Conservation (phyloP, 345 rosid genomes). For the Aethionema arabicum region DNA sequence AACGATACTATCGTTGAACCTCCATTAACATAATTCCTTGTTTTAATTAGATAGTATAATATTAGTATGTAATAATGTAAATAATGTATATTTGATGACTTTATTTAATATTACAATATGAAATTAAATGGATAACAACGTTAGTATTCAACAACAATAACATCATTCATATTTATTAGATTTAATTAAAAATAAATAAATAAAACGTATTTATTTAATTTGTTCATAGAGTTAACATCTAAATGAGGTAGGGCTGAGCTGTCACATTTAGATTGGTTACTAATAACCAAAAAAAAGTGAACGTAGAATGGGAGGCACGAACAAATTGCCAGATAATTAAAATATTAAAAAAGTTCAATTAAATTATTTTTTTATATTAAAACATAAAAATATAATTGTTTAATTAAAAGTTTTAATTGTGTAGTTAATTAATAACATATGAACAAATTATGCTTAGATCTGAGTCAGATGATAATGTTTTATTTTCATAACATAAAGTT, state of each 20-base stretch:
- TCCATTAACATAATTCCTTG: no score
- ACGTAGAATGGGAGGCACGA: constrained; percentile 54
- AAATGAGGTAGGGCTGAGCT: constrained; percentile 42
- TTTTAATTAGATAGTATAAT: no score
- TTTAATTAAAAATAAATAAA: constrained; percentile 1
- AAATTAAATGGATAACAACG: constrained; percentile 1
- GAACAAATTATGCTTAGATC: constrained; percentile 40
- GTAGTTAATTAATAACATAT: constrained; percentile 25
- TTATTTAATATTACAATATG: no score
- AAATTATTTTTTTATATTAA: constrained; percentile 16
- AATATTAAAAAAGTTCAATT: constrained; percentile 25
- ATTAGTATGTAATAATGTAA: no score
- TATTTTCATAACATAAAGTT: constrained; percentile 33
- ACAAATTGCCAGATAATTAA: constrained; percentile 38
- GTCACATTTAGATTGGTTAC: constrained; percentile 43
- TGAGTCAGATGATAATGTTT: constrained; percentile 46
- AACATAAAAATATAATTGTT: constrained; percentile 12
- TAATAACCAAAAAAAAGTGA: constrained; percentile 25
- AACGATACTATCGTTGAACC: no score
- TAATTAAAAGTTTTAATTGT: constrained; percentile 39
- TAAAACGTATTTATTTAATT: neutral
- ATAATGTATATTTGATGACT: no score
- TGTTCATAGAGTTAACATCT: constrained; percentile 12
- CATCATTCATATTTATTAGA: neutral
- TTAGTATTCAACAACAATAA: constrained; percentile 16